Percentiles rank a stretch among this genome's conserved stretches.
Conservation (phyloP, 2,329 filamentous ascomycete species). For the Calonectria montana region DNA sequence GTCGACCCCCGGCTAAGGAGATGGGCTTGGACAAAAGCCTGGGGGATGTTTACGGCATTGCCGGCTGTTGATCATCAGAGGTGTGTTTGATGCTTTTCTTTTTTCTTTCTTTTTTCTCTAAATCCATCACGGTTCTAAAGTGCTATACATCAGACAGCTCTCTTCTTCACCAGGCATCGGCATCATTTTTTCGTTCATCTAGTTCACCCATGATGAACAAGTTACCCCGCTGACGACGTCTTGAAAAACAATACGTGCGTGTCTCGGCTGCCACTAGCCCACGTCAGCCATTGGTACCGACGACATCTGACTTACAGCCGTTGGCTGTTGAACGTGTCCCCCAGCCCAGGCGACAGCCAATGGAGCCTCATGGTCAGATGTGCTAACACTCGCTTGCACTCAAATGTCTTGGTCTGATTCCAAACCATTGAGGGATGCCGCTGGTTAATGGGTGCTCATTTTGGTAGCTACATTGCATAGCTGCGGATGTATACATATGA, state of each 20-base stretch:
- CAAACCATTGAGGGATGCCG: not conserved
- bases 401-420: not conserved
- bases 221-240: not conserved
- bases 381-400: not conserved
- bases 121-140: not conserved
- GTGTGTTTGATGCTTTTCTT: not conserved
- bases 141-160: too few relatives aligned
- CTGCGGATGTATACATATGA: not conserved
- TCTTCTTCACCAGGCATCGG: not conserved
- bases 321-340: constrained; percentile 9
- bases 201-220: not conserved
- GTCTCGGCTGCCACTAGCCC: constrained; percentile 11
- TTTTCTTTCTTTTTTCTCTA: not conserved
- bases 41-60: not conserved
- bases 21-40: not conserved
- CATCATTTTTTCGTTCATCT: not conserved
- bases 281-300: constrained; percentile 21
- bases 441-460: not conserved
- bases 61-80: not conserved
- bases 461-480: too few relatives aligned
- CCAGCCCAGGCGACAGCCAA: not conserved
- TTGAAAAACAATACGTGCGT: not conserved
- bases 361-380: not conserved
- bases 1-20: not conserved
- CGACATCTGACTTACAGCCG: constrained; percentile 17